Base-by-base conservation (phyloP, 306 rosid genomes). In the Quillaja saponaria region DNA sequence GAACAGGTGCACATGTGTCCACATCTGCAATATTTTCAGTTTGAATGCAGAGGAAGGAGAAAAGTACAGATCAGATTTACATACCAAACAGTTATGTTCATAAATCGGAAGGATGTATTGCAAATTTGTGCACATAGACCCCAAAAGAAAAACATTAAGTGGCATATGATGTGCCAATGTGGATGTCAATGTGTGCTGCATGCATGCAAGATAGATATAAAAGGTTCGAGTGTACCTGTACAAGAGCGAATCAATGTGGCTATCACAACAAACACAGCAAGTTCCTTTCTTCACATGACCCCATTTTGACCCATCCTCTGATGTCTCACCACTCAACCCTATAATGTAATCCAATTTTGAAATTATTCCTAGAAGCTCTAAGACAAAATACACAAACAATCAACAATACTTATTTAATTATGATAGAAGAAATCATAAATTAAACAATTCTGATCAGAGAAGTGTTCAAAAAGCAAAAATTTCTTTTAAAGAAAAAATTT, bases 1-100 rank as follows among this genome's bases (percentile, higher is more conserved):
- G 95, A 87, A 75, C 99, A 94, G 5, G 99, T 94, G 81, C 99
- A 94, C 99, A 94, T 94, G 79, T 94, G 99, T 19, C 99, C 99
- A 4, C 99, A 94, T 90, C 99, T 94, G 82, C 82, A 70, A 54
- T n/a, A 49, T 66, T 31, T 35, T 18, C 35, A 18, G 54, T 66
- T 78, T 38, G 44, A 17, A 11, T 55, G 53, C 48, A 20, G 55
- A 40, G 55, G 28, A 40, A 68, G 64, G 56, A 45, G 53, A 42
- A 53, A 18, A 46, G 17, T 47, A n/a, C 38, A 40, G 17, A 55
- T 8, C 1, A 71, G 51, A 72, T 45, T 37, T 28, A 34, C 28
- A 40, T 48, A 21, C 17, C 56, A 18, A 14, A n/a, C 55, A 34
- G n/a, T 41, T 5, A 2, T 25, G 2, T 4, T 25, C 31, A 25